Evolutionary conservation across 345 rosid species (phyloP), one percentile per base, ranked within the genome.

Genomic region (Citrus mangshanensis): DNA sequence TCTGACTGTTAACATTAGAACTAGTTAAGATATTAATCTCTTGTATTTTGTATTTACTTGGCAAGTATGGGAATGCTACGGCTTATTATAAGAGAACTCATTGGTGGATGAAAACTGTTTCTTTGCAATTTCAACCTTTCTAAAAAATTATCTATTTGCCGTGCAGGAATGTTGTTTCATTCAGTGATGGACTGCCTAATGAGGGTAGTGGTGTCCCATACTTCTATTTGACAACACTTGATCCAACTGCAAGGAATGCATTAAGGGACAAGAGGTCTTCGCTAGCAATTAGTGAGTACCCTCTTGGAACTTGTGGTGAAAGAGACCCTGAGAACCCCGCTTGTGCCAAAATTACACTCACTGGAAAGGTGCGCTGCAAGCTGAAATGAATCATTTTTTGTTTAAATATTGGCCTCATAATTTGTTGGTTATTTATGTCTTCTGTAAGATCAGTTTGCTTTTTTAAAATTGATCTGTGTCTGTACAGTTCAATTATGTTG

Each of bases 141-240:
- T 18, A 34, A 32, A 37, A 46, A 61, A 49, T 38, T 62, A 19
- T 76, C 7, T 9, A 70, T 38, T 59, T 46, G 0, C 32, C 34
- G 18, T 84, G 73, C 80, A 95, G 98, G 89, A 95, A 95, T 86
- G 98, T 95, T 66, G 95, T 92, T 68, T 93, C 98, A 18, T 95
- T 83, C 78, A 93, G 98, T 63, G 98, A 95, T 69, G 99, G 98
- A 75, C 67, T 78, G 49, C 97, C 98, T 0, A 79, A 81, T 13
- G 63, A 89, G 78, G 90, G 97, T 22, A 85, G 70, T 40, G 99
- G 98, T 25, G 73, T 93, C 82, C 99, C 98, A 0, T 96, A 91
- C 84, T 96, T 96, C 81, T 96, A 96, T 89, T 88, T 96, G 86
- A 96, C 98, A 34, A 79, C 89, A 51, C 99, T 96, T 74, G 99